Evolutionary conservation across 352 stramenopile genomes (phyloP).

Genomic region (Saprolegnia parasitica): DNA sequence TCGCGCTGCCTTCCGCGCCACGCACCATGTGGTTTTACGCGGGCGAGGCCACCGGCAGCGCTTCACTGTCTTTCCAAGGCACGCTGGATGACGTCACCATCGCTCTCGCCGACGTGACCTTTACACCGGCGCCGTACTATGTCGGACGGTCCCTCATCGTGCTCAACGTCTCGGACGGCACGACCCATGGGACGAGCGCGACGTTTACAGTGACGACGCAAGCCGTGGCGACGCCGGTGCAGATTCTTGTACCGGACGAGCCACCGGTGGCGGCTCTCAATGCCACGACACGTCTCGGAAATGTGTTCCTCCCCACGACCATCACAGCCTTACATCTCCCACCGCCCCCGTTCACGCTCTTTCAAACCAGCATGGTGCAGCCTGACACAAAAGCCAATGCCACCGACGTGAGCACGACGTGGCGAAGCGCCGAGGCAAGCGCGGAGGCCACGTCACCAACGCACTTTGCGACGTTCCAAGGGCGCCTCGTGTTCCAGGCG

Average conservation of each 20-base stretch:
- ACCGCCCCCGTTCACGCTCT: conserved; percentile 10
- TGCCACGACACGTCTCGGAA: background rate
- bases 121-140: conserved; percentile 13
- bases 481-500: conserved; percentile 8
- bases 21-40: background rate
- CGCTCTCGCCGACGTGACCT: background rate
- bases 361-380: background rate
- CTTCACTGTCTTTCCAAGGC: conserved; percentile 30
- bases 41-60: conserved; percentile 15
- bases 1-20: conserved; percentile 20
- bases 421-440: background rate
- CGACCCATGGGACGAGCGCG: background rate
- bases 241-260: conserved; percentile 9
- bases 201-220: conserved; percentile 1
- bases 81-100: background rate
- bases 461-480: conserved; percentile 8
- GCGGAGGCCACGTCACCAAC: background rate
- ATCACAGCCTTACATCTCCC: conserved; percentile 6
- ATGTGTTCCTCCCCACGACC: background rate
- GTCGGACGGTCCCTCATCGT: background rate
- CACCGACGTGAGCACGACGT: background rate
- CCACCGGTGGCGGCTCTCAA: background rate
- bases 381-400: conserved; percentile 1
- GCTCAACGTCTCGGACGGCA: conserved; percentile 9
- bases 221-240: background rate